phyloP scores from a whole-genome alignment of 2,329 filamentous ascomycete species.

The Fusarium circinatum region DNA sequence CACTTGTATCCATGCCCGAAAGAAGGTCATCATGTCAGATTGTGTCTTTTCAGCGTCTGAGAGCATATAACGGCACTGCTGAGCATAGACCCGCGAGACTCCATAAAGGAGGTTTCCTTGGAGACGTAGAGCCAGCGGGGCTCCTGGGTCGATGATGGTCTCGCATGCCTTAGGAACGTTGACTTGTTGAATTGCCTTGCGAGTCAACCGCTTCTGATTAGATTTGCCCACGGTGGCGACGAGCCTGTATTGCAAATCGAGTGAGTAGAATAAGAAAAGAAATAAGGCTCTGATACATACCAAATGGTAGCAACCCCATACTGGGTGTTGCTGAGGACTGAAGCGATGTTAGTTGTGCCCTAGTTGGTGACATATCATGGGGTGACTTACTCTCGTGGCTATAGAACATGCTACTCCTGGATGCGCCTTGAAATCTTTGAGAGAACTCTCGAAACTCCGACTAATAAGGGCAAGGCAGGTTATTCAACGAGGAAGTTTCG shows the following conservation, averaged over 20 bases:
- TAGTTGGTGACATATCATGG: neutral
- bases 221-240: conserved; percentile 88
- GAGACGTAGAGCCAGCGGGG: conserved; percentile 88
- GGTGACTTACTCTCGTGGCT: conserved; percentile 83
- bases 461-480: neutral
- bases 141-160: conserved; percentile 83
- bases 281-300: conserved; percentile 60
- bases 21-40: conserved; percentile 75
- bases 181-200: conserved; percentile 89
- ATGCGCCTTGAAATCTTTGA: neutral
- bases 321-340: conserved; percentile 83
- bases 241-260: conserved; percentile 68
- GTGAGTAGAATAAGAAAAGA: neutral
- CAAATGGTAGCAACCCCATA: conserved; percentile 96
- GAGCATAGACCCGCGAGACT: conserved; percentile 83
- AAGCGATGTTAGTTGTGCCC: conserved; percentile 38
- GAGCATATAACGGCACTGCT: conserved; percentile 89
- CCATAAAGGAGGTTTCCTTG: conserved; percentile 91
- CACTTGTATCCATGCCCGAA: conserved; percentile 65
- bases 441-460: neutral
- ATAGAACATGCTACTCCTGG: conserved; percentile 79
- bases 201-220: conserved; percentile 76
- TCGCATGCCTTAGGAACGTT: conserved; percentile 87
- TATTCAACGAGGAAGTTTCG: neutral
- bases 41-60: conserved; percentile 81